A percentile compares a stretch with the other conserved stretches of the same genome.
Conservation (phyloP, 2,329 filamentous ascomycete species). For the Penicillium italicum region DNA sequence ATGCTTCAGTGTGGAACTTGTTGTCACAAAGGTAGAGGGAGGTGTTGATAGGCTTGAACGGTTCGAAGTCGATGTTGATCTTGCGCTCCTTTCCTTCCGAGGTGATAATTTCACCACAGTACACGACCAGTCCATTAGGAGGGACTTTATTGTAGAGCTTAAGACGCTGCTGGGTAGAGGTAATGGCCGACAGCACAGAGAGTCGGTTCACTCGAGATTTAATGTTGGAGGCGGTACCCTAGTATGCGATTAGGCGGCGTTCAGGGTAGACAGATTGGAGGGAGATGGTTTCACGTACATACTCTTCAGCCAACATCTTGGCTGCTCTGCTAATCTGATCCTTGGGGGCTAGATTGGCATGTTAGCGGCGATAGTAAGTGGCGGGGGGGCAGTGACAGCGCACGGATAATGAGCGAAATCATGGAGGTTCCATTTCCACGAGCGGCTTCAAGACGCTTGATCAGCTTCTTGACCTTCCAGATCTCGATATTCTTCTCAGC, state of each 20-base stretch:
- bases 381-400: conserved; percentile 37
- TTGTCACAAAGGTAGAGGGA: conserved; percentile 99
- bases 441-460: conserved; percentile 95
- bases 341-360: conserved; percentile 69
- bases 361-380: conserved; percentile 19
- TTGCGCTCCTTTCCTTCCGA: conserved; percentile 98
- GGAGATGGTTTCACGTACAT: conserved; percentile 56
- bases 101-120: conserved; percentile 99
- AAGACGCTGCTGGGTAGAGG: conserved; percentile 96
- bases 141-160: conserved; percentile 99
- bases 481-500: conserved; percentile 95
- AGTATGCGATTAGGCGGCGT: conserved; percentile 11
- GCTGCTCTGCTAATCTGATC: conserved; percentile 93
- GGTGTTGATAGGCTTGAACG: conserved; percentile 99
- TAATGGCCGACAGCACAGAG: conserved; percentile 96
- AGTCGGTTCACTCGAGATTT: conserved; percentile 99
- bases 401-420: conserved; percentile 99
- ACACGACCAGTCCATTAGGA: conserved; percentile 93
- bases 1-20: conserved; percentile 97
- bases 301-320: conserved; percentile 99
- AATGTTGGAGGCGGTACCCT: conserved; percentile 99
- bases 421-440: conserved; percentile 98
- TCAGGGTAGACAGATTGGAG: background rate
- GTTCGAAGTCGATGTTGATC: conserved; percentile 99
- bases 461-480: conserved; percentile 97